Conservation (phyloP, 768 basidiomycete species). For the Leccinum imitatum region DNA sequence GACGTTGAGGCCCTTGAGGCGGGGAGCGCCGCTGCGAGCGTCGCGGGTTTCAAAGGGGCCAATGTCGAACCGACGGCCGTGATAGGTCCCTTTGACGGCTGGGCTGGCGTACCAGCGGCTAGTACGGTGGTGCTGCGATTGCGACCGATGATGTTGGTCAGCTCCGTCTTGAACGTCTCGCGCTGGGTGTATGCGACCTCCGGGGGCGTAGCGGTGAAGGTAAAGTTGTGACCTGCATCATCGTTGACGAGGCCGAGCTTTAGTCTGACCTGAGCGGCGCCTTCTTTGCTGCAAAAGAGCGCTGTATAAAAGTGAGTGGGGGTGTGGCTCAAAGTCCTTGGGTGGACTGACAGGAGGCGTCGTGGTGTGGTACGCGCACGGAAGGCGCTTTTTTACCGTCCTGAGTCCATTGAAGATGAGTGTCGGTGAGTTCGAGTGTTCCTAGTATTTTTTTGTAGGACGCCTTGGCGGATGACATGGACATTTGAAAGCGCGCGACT, state of each 20-base stretch:
- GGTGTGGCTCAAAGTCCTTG: neutral
- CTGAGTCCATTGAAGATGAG: conserved; percentile 78
- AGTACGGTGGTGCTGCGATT: conserved; percentile 49
- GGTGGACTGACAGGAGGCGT: conserved; percentile 53
- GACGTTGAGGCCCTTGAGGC: conserved; percentile 51
- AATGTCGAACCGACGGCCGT: conserved; percentile 10
- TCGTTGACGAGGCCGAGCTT: conserved; percentile 70
- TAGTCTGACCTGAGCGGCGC: conserved; percentile 73
- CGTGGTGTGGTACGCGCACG: conserved; percentile 59
- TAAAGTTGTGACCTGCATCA: conserved; percentile 79
- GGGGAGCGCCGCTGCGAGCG: conserved; percentile 28
- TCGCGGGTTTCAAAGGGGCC: conserved; percentile 28
- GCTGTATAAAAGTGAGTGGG: conserved; percentile 40
- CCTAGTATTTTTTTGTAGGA: conserved; percentile 68
- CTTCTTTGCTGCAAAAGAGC: conserved; percentile 84
- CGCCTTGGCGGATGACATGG: conserved; percentile 20
- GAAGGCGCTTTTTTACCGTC: conserved; percentile 64
- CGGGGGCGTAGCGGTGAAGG: conserved; percentile 63
- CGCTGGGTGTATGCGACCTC: conserved; percentile 66
- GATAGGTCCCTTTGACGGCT: conserved; percentile 28
- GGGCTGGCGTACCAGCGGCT: conserved; percentile 21
- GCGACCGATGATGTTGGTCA: conserved; percentile 72
- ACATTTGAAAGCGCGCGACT: conserved; percentile 14
- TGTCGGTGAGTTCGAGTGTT: conserved; percentile 69
- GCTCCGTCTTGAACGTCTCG: conserved; percentile 78